phyloP scores from a whole-genome alignment of 139 green algal species.

The Zygnema cylindricum region DNA sequence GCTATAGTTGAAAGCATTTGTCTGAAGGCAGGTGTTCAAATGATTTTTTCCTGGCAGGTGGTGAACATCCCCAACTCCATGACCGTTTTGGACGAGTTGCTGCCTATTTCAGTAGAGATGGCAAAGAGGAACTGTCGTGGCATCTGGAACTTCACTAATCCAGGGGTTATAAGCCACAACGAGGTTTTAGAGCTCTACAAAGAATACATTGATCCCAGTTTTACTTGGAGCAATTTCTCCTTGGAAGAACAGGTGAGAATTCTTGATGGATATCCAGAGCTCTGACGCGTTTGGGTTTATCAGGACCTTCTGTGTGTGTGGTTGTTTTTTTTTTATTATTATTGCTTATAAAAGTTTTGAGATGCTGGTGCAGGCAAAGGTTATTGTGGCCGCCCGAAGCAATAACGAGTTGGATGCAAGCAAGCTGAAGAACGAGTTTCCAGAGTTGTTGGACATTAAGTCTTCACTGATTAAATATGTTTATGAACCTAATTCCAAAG shows the following conservation, averaged over 20 bases:
- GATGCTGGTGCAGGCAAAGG: constrained; percentile 94
- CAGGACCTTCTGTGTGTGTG: background rate
- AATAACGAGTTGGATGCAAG: constrained; percentile 95
- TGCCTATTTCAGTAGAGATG: constrained; percentile 92
- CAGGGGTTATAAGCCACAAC: constrained; percentile 93
- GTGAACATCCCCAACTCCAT: constrained; percentile 77
- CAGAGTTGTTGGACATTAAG: constrained; percentile 85
- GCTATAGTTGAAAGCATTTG: too few relatives aligned
- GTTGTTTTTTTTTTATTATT: too few relatives aligned
- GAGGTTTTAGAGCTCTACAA: constrained; percentile 95
- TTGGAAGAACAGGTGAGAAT: constrained; percentile 59
- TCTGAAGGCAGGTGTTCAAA: too few relatives aligned
- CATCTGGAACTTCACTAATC: constrained; percentile 98
- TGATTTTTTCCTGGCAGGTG: constrained; percentile 21
- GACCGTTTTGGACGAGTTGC: constrained; percentile 95
- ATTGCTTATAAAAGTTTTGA: background rate
- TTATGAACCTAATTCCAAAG: constrained; percentile 67
- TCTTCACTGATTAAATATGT: constrained; percentile 94
- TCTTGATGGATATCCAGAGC: too few relatives aligned
- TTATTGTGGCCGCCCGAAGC: constrained; percentile 93
- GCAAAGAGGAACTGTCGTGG: constrained; percentile 82
- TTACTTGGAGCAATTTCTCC: constrained; percentile 80
- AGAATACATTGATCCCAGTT: constrained; percentile 93
- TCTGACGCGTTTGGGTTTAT: too few relatives aligned
- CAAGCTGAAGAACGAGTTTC: constrained; percentile 86